Conservation (phyloP, 2,329 filamentous ascomycete species). For the Septoria petroselini region DNA sequence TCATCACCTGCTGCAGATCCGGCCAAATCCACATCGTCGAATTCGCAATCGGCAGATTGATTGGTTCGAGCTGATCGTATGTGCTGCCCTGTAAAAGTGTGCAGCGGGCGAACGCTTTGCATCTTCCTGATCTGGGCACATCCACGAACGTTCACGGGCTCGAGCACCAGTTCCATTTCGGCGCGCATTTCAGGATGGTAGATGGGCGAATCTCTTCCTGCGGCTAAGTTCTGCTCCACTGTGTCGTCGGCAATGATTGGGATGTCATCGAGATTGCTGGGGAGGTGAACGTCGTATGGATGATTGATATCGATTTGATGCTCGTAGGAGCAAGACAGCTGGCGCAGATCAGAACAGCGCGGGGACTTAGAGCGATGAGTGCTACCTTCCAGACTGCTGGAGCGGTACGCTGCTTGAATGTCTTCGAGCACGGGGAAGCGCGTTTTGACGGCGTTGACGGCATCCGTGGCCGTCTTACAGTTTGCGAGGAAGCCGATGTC, state of each 20-base stretch:
- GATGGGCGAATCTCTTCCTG: neutral
- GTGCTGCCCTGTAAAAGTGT: no score
- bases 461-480: conserved; percentile 15
- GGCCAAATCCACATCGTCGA: no score
- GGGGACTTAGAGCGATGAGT: neutral
- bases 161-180: conserved; percentile 8
- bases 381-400: conserved; percentile 5
- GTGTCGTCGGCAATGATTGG: conserved; percentile 5
- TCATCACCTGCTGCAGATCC: no score
- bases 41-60: no score
- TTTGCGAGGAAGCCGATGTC: conserved; percentile 18
- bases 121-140: neutral
- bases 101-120: neutral
- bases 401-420: conserved; percentile 17
- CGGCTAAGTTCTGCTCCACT: neutral
- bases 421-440: conserved; percentile 21
- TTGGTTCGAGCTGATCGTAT: no score
- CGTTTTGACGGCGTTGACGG: conserved; percentile 10
- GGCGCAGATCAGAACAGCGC: neutral
- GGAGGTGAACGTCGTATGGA: conserved; percentile 1
- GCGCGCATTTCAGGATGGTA: conserved; percentile 10
- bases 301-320: conserved; percentile 1
- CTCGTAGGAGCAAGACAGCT: neutral
- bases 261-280: conserved; percentile 11
- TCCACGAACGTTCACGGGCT: neutral